Evolutionary conservation across 768 basidiomycete genomes (phyloP), one percentile per base, ranked within the genome.

Genomic region (Trametes punicea): DNA sequence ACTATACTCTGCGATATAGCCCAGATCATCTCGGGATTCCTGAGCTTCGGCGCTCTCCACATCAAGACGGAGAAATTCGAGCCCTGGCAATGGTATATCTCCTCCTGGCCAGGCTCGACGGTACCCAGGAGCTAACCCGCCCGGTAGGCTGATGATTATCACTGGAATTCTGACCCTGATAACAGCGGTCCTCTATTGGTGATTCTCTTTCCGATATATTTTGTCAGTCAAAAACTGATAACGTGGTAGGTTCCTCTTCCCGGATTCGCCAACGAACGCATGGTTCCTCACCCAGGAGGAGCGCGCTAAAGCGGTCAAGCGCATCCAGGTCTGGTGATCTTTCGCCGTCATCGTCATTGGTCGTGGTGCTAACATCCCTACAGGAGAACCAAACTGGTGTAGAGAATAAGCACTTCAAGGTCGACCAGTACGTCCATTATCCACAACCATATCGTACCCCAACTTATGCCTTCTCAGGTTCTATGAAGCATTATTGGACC

Each of bases 401-500:
- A 9, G 89, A 90, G 70, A 90, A 88, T 65, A 92, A 91, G 63
- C 77, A 77, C 49, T 91, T 88, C 72, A 91, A 91, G 73, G 81
- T 76, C 50, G 85, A 88, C 33, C 89, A 91, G 88, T 88, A 52
- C 59, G 85, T 76, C 38, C n/a, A n/a, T n/a, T n/a, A 11, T 27
- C 6, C 21, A 16, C 20, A 18, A 29, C 15, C 23, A 6, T 20
- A 8, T 15, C 21, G 16, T 15, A 11, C 16, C 25, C 16, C 27
- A 9, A 20, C 30, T 33, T 39, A 47, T 21, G 34, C 15, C 16
- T 33, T 15, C 42, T 6, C 63, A 88, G 86, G 68, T 78, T 90
- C 76, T 77, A 81, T 20, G 88, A 90, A 65, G 83, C 87, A 0
- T 70, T 89, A 4, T 57, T 66, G 0, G 88, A 90, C 62, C 81